A percentile compares a stretch with the other conserved stretches of the same genome.
Conservation (phyloP, 73 alveolate species). For the Paraurostyla sp. region DNA sequence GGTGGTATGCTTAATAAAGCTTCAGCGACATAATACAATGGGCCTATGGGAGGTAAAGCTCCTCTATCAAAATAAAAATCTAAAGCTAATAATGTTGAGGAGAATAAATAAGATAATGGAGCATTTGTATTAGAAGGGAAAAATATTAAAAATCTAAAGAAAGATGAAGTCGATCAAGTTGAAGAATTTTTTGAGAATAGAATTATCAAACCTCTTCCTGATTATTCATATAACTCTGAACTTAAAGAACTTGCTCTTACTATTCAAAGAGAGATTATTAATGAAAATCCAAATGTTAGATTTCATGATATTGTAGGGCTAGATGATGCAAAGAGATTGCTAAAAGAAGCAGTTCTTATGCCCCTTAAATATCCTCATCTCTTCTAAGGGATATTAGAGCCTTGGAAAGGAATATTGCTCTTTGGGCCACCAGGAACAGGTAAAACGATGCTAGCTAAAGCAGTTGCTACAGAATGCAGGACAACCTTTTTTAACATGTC, state of each 20-base stretch:
- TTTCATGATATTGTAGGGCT: slow-evolving; percentile 90
- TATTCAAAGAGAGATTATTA: slow-evolving; percentile 93
- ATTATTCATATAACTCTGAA: slow-evolving; percentile 93
- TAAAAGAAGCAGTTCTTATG: slow-evolving; percentile 97
- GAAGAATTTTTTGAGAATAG: slow-evolving; percentile 96
- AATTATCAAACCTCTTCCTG: slow-evolving; percentile 97
- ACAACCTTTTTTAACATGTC: slow-evolving; percentile 98
- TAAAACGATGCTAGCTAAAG: slow-evolving; percentile 98
- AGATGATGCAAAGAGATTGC: slow-evolving; percentile 90
- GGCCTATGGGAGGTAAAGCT: slow-evolving; percentile 53
- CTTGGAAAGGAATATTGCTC: slow-evolving; percentile 98
- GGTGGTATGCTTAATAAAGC: slow-evolving; percentile 22
- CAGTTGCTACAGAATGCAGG: slow-evolving; percentile 99
- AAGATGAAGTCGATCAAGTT: slow-evolving; percentile 89
- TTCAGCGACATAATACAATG: background rate
- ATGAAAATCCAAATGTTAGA: slow-evolving; percentile 95
- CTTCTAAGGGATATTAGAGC: slow-evolving; percentile 97
- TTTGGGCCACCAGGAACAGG: slow-evolving; percentile 99
- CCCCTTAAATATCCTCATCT: slow-evolving; percentile 98
- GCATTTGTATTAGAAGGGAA: slow-evolving; percentile 68
- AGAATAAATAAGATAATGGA: slow-evolving; percentile 70
- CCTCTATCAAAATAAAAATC: slow-evolving; percentile 67
- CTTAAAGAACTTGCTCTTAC: slow-evolving; percentile 91
- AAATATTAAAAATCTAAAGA: slow-evolving; percentile 45
- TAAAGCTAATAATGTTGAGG: slow-evolving; percentile 79